Evolutionary conservation across 2,329 filamentous ascomycete genomes (phyloP).

Genomic region (Lachnellula cervina): DNA sequence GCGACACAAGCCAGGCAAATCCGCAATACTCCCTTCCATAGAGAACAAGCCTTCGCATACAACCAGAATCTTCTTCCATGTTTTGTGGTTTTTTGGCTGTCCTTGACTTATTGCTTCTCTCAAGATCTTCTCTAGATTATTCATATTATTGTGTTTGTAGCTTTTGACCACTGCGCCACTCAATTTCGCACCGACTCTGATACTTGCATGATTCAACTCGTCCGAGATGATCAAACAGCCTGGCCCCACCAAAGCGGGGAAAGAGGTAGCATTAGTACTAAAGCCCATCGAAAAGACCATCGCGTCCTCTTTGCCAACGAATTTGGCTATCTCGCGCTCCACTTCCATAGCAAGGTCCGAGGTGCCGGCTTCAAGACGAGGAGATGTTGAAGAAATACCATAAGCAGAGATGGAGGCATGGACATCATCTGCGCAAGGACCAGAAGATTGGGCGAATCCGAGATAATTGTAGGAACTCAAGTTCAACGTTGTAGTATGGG

Average conservation of each 20-base stretch:
- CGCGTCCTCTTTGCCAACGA: slow-evolving; percentile 84
- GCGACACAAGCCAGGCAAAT: slow-evolving; percentile 75
- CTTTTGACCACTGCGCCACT: slow-evolving; percentile 89
- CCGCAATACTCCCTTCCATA: slow-evolving; percentile 97
- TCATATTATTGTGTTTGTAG: slow-evolving; percentile 95
- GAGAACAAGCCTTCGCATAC: slow-evolving; percentile 94
- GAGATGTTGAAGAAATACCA: slow-evolving; percentile 73
- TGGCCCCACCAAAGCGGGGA: slow-evolving; percentile 83
- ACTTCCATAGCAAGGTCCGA: slow-evolving; percentile 81
- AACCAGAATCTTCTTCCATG: slow-evolving; percentile 96
- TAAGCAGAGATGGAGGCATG: slow-evolving; percentile 79
- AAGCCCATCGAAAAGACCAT: slow-evolving; percentile 99
- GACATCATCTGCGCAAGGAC: slow-evolving; percentile 85
- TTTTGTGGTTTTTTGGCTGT: slow-evolving; percentile 88
- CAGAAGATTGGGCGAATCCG: slow-evolving; percentile 92
- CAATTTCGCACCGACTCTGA: slow-evolving; percentile 84
- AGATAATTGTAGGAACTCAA: slow-evolving; percentile 99
- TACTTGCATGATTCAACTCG: slow-evolving; percentile 93
- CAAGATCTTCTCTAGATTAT: slow-evolving; percentile 73
- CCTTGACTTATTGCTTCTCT: slow-evolving; percentile 90
- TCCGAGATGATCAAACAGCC: slow-evolving; percentile 91
- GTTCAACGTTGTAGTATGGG: slow-evolving; percentile 86
- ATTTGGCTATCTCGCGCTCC: slow-evolving; percentile 77
- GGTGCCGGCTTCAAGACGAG: slow-evolving; percentile 76
- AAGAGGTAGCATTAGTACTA: slow-evolving; percentile 86